Evolutionary conservation across 345 rosid genomes (phyloP).

Genomic region (Durio zibethinus): DNA sequence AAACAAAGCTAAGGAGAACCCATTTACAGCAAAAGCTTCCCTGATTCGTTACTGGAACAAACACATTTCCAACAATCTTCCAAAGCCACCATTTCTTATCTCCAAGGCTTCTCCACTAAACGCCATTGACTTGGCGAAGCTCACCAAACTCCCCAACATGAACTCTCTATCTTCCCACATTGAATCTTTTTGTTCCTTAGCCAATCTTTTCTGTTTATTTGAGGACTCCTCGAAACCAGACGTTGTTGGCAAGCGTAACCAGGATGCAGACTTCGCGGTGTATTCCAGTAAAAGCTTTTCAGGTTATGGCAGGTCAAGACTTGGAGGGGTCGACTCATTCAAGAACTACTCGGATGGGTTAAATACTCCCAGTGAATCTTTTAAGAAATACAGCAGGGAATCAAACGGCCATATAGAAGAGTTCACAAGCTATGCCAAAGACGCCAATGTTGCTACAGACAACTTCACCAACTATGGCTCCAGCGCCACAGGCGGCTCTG

Average conservation of each 20-base stretch:
- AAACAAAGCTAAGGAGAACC: slow-evolving; percentile 30
- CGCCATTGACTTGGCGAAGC: slow-evolving; percentile 41
- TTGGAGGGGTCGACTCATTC: slow-evolving; percentile 49
- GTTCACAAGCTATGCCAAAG: slow-evolving; percentile 44
- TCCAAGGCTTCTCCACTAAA: slow-evolving; percentile 75
- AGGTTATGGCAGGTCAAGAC: slow-evolving; percentile 36
- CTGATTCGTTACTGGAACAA: slow-evolving; percentile 81
- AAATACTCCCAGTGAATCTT: slow-evolving; percentile 34
- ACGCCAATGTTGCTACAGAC: slow-evolving; percentile 45
- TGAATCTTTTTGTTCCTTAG: slow-evolving; percentile 52
- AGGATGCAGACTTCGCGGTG: slow-evolving; percentile 43
- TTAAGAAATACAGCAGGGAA: slow-evolving; percentile 46
- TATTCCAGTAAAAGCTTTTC: slow-evolving; percentile 44
- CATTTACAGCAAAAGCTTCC: slow-evolving; percentile 69
- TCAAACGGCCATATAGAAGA: slow-evolving; percentile 34
- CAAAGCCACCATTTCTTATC: slow-evolving; percentile 54
- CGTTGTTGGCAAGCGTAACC: slow-evolving; percentile 1
- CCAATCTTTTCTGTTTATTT: slow-evolving; percentile 53
- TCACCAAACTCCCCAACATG: slow-evolving; percentile 41
- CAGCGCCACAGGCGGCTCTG: slow-evolving; percentile 49
- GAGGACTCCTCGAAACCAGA: slow-evolving; percentile 24
- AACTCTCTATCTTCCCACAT: slow-evolving; percentile 45
- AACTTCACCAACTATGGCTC: slow-evolving; percentile 61
- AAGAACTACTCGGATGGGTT: slow-evolving; percentile 50
- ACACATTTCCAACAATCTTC: slow-evolving; percentile 39